Evolutionary conservation across 2,329 filamentous ascomycete species (phyloP), one percentile per base, ranked within the genome.

Genomic region (Ascochyta rabiei): DNA sequence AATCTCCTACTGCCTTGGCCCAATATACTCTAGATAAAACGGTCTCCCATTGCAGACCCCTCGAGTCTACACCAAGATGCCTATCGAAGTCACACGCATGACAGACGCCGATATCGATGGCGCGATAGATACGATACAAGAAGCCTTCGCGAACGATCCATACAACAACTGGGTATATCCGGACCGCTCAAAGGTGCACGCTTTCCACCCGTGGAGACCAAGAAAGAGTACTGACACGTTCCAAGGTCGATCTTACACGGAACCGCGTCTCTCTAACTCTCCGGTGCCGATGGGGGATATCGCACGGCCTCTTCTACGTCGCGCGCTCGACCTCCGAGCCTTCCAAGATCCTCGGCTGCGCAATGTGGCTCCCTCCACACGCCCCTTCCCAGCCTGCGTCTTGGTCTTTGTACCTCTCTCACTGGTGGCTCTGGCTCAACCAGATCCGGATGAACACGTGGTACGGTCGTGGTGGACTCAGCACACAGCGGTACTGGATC

Each of bases 281-380:
- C 1, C 83, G 89, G 47, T 89, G 88, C 75, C 78, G 79, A 60
- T 90, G 88, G 85, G 87, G 88, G 23, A 88, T 91, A 70, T 80
- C 82, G 47, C 86, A 88, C 67, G 86, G 83, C 47, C 81, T 89
- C 33, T 89, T 90, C 75, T 84, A 88, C 62, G 86, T 90, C 54
- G 86, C 86, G 9, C 89, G 86, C 72, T 84, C 88, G 63, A 76
- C 80, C 4, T 76, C 79, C 0, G 67, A 68, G 5, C 72, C 73
- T 15, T 57, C 72, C 45, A 81, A 82, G 53, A 81, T 90, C 31
- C 80, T 90, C 24, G 89, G 89, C 9, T 86, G 89, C 21, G 85
- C 87, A 53, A 90, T 89, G 83, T 91, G 89, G 89, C 77, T 89
- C 48, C 81, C 81, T 0, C 88, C 88, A 0, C 79, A 79, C 13